Percentiles rank a stretch among this genome's conserved stretches.
These are phyloP conservation scores for Debaryomyces prosopidis DNA, from an alignment of 805 yeast species.

Conservation along the genomic window DNA sequence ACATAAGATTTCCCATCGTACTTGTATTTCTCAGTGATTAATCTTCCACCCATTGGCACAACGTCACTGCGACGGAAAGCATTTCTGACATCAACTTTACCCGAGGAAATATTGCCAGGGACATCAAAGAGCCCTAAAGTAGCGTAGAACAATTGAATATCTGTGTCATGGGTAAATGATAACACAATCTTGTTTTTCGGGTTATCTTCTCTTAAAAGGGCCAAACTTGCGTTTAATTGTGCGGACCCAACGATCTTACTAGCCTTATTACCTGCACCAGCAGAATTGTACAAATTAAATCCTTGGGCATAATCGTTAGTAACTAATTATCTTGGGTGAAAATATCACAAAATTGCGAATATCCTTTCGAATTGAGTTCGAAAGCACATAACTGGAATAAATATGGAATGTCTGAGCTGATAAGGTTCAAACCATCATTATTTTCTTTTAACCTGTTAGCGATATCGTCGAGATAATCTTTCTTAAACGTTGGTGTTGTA, in stretches of 20 bases:
- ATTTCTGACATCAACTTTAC: slow-evolving; percentile 23
- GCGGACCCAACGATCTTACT: slow-evolving; percentile 61
- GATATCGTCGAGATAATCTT: slow-evolving; percentile 48
- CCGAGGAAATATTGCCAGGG: slow-evolving; percentile 39
- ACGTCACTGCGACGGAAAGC: slow-evolving; percentile 37
- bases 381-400: slow-evolving; percentile 67
- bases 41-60: slow-evolving; percentile 59
- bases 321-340: slow-evolving; percentile 61
- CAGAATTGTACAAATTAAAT: slow-evolving; percentile 54
- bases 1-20: slow-evolving; percentile 46
- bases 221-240: slow-evolving; percentile 43
- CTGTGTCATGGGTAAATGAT: slow-evolving; percentile 72
- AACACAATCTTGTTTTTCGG: slow-evolving; percentile 55
- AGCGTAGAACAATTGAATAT: slow-evolving; percentile 54
- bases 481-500: slow-evolving; percentile 17
- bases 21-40: slow-evolving; percentile 49
- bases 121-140: slow-evolving; percentile 58
- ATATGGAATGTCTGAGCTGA: slow-evolving; percentile 47
- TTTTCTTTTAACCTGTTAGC: slow-evolving; percentile 52
- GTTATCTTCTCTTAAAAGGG: slow-evolving; percentile 38
- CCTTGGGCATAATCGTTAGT: slow-evolving; percentile 61
- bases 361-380: slow-evolving; percentile 66
- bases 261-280: slow-evolving; percentile 59
- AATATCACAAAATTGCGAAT: slow-evolving; percentile 61
- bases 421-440: slow-evolving; percentile 52